These are phyloP conservation scores for Sugiyamaella japonica DNA, from an alignment of 1,139 yeast species.

Conservation along the genomic window DNA sequence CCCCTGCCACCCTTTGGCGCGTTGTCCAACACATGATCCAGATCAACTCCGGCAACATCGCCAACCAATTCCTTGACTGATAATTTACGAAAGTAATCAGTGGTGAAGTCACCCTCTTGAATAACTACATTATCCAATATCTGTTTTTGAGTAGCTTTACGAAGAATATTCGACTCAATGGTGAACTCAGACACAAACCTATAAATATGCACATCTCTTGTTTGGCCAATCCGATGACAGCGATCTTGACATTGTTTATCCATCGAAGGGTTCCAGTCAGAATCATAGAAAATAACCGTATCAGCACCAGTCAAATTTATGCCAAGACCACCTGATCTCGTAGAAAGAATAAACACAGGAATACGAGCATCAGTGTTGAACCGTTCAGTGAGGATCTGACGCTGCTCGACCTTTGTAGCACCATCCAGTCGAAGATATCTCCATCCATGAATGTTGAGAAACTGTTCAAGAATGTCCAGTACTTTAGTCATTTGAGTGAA, in stretches of 20 bases:
- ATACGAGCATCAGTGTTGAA: slow-evolving; percentile 84
- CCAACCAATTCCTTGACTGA: slow-evolving; percentile 88
- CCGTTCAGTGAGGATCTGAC: slow-evolving; percentile 89
- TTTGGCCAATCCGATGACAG: slow-evolving; percentile 98
- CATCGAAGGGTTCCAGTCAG: slow-evolving; percentile 99
- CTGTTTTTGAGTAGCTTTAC: slow-evolving; percentile 93
- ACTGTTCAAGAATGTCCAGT: slow-evolving; percentile 88
- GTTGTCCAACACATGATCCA: slow-evolving; percentile 44
- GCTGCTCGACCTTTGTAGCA: slow-evolving; percentile 94
- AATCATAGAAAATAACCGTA: slow-evolving; percentile 97
- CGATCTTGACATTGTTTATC: slow-evolving; percentile 99
- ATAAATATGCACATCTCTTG: slow-evolving; percentile 95
- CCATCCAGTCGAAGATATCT: slow-evolving; percentile 95
- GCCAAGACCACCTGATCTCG: slow-evolving; percentile 98
- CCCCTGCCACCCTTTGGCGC: slow-evolving; percentile 44
- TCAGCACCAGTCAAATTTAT: slow-evolving; percentile 98
- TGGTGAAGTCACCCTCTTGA: slow-evolving; percentile 97
- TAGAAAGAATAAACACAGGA: slow-evolving; percentile 88
- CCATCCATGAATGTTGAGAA: slow-evolving; percentile 91
- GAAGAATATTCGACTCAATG: slow-evolving; percentile 90
- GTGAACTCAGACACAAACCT: slow-evolving; percentile 95
- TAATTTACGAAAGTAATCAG: slow-evolving; percentile 88
- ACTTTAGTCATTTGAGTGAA: slow-evolving; percentile 99
- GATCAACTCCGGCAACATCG: slow-evolving; percentile 43
- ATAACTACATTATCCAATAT: slow-evolving; percentile 94